Conservation (phyloP, 345 rosid species). For the Euphorbia tirucalli region DNA sequence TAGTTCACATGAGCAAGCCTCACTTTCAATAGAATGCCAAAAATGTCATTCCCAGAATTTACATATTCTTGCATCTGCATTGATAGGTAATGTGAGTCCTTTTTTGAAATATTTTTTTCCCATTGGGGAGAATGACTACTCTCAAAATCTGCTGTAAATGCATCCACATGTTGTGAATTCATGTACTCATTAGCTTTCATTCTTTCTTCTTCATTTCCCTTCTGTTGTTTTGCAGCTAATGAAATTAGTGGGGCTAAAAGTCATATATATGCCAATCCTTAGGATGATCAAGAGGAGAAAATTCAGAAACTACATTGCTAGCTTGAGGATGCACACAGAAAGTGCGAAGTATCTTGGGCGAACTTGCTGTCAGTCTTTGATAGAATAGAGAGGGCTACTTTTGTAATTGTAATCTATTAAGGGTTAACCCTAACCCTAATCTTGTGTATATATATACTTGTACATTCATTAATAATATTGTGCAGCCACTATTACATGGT, state of each 20-base stretch:
- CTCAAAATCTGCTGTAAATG: not conserved
- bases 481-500: too few species aligned
- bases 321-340: constrained; percentile 41
- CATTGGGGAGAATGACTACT: not conserved
- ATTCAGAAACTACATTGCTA: constrained; percentile 38
- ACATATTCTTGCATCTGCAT: not conserved
- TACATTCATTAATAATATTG: too few species aligned
- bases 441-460: too few species aligned
- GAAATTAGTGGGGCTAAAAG: not conserved
- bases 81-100: not conserved
- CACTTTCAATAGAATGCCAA: not conserved
- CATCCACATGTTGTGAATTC: not conserved
- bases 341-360: constrained; percentile 48
- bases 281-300: constrained; percentile 52
- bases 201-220: not conserved
- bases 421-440: too few species aligned
- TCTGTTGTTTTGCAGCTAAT: too few species aligned
- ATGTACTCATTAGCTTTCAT: not conserved
- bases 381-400: too few species aligned
- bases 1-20: not conserved
- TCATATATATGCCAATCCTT: not conserved
- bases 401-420: too few species aligned
- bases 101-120: not conserved
- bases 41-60: not conserved
- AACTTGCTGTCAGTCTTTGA: constrained; percentile 50